A percentile compares a stretch with the other conserved stretches of the same genome.
These are phyloP conservation scores for Wallacemonas sp. DNA, from an alignment of 208 protist genomes.

Conservation along the genomic window DNA sequence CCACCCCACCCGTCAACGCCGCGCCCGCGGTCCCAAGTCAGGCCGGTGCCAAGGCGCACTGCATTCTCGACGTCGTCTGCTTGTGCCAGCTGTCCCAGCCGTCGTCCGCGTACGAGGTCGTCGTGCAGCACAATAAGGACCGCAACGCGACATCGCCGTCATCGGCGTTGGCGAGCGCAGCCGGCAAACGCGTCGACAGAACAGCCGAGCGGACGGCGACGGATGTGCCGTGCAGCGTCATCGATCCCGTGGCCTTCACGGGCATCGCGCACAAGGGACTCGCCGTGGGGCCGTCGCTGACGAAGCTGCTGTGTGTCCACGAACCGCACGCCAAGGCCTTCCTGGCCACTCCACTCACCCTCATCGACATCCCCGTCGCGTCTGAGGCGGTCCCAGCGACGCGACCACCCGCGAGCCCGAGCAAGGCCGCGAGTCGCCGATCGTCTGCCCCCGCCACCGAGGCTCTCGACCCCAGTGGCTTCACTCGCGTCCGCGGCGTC, in stretches of 20 bases:
- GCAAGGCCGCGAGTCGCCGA: not conserved
- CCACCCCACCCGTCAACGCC: conserved; percentile 7
- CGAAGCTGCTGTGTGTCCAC: conserved; percentile 37
- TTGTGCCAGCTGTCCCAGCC: conserved; percentile 10
- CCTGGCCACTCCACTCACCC: conserved; percentile 16
- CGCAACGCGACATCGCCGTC: not conserved
- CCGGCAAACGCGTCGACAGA: not conserved
- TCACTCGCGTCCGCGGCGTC: not conserved
- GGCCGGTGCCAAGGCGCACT: conserved; percentile 19
- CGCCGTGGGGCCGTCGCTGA: conserved; percentile 50
- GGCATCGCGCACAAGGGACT: conserved; percentile 46
- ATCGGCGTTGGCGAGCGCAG: too few species aligned
- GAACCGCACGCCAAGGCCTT: conserved; percentile 17
- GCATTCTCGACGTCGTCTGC: conserved; percentile 25
- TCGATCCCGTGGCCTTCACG: conserved; percentile 51
- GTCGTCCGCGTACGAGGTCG: not conserved
- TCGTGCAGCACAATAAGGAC: conserved; percentile 1
- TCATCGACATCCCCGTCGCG: conserved; percentile 17
- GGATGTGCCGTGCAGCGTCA: conserved; percentile 29
- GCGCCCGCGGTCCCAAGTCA: not conserved
- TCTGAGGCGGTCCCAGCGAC: not conserved
- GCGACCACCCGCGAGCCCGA: too few species aligned
- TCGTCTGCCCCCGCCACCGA: conserved; percentile 5
- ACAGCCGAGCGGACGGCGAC: not conserved
- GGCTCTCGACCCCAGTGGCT: not conserved